These are phyloP conservation scores for Astrocystis sublimbata DNA, from an alignment of 495 filamentous ascomycete species.

Conservation along the genomic window DNA sequence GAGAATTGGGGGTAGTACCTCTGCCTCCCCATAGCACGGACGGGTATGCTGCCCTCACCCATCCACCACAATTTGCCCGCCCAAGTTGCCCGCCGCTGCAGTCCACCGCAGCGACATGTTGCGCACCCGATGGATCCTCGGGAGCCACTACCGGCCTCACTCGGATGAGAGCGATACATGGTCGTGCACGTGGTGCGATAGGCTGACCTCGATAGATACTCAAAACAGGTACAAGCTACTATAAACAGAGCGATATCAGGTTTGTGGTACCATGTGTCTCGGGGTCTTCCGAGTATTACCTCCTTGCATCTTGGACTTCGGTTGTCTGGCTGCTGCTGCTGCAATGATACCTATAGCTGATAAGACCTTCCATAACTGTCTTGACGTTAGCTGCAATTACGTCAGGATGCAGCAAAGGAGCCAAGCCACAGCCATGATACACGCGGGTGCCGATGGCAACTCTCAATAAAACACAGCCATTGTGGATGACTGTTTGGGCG, in stretches of 20 bases:
- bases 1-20: no score
- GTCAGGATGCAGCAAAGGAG: background rate
- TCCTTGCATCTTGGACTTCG: background rate
- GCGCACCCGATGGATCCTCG: slow-evolving; percentile 5
- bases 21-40: background rate
- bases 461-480: background rate
- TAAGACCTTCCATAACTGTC: background rate
- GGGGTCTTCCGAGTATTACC: background rate
- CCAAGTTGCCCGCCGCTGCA: slow-evolving; percentile 8
- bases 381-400: slow-evolving; percentile 1
- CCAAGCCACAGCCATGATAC: background rate
- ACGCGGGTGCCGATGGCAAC: background rate
- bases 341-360: background rate
- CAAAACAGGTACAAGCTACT: background rate
- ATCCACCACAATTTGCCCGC: background rate
- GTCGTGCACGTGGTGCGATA: background rate
- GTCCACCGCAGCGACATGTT: background rate
- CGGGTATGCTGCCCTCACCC: no score
- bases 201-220: background rate
- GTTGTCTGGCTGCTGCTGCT: background rate
- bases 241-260: background rate
- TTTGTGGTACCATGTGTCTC: slow-evolving; percentile 1
- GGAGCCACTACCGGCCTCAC: slow-evolving; percentile 1
- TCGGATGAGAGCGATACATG: background rate
- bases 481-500: background rate